Percentiles rank a stretch among this genome's conserved stretches.
These are phyloP conservation scores for Sugiyamaella floridensis DNA, from an alignment of 805 yeast genomes.

Conservation along the genomic window DNA sequence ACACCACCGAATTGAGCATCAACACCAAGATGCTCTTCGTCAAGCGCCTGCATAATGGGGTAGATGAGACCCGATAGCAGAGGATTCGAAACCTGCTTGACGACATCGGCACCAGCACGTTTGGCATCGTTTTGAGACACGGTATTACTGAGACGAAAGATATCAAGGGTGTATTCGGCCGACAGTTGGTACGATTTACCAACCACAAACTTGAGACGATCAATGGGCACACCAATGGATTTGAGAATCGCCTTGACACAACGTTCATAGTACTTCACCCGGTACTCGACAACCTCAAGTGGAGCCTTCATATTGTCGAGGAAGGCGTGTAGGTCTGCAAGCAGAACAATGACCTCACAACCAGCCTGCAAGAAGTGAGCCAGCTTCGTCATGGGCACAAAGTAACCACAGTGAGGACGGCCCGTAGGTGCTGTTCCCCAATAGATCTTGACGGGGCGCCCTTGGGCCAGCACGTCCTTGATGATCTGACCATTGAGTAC, in stretches of 20 bases:
- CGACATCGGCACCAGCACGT: slow-evolving; percentile 99
- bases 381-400: slow-evolving; percentile 94
- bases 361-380: slow-evolving; percentile 96
- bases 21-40: slow-evolving; percentile 79
- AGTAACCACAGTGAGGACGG: slow-evolving; percentile 96
- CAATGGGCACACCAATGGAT: slow-evolving; percentile 88
- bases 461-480: slow-evolving; percentile 72
- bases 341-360: slow-evolving; percentile 81
- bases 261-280: slow-evolving; percentile 84
- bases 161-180: slow-evolving; percentile 76
- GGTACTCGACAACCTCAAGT: slow-evolving; percentile 76
- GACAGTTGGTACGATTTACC: slow-evolving; percentile 88
- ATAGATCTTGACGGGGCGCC: slow-evolving; percentile 79
- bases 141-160: slow-evolving; percentile 74
- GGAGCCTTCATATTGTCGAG: slow-evolving; percentile 98
- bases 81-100: slow-evolving; percentile 93
- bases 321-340: slow-evolving; percentile 95
- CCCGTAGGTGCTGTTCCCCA: slow-evolving; percentile 99
- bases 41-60: slow-evolving; percentile 98
- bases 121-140: slow-evolving; percentile 95
- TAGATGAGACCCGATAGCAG: slow-evolving; percentile 87
- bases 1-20: slow-evolving; percentile 99
- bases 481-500: slow-evolving; percentile 83
- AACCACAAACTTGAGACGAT: slow-evolving; percentile 69
- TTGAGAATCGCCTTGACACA: slow-evolving; percentile 77